Evolutionary conservation across 2,329 filamentous ascomycete genomes (phyloP).

Genomic region (Ilyonectria destructans): DNA sequence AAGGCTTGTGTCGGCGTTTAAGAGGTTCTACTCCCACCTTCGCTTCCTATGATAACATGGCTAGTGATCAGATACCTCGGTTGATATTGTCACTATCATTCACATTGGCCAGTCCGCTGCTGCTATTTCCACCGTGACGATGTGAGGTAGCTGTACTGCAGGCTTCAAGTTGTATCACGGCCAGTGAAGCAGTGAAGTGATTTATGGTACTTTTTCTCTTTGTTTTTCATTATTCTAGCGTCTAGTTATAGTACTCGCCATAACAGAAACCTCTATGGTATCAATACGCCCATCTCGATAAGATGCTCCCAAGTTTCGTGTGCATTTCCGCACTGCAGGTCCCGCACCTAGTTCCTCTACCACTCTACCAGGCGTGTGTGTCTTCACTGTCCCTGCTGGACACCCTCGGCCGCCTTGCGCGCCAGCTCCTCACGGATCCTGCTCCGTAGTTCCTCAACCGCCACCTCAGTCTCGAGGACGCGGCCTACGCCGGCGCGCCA

Average conservation of each 20-base stretch:
- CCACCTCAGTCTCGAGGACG: conserved; percentile 90
- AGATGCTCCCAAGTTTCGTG: background rate
- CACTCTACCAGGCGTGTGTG: background rate
- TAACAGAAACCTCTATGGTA: conserved; percentile 10
- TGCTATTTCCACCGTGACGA: background rate
- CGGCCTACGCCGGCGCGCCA: conserved; percentile 87
- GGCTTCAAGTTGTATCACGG: background rate
- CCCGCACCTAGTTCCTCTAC: background rate
- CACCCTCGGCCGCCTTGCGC: conserved; percentile 43
- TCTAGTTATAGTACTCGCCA: conserved; percentile 3
- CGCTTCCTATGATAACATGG: conserved; percentile 54
- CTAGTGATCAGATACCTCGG: conserved; percentile 57
- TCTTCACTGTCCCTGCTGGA: conserved; percentile 17
- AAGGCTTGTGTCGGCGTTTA: conserved; percentile 49
- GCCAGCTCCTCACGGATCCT: conserved; percentile 77
- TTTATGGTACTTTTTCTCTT: background rate
- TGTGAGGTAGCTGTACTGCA: background rate
- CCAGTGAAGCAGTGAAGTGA: background rate
- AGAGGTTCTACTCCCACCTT: conserved; percentile 52
- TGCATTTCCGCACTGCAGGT: background rate
- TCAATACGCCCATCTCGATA: conserved; percentile 15
- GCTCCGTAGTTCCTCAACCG: conserved; percentile 79
- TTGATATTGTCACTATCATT: conserved; percentile 41
- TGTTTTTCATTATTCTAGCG: conserved; percentile 14
- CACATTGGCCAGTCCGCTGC: background rate